Conservation (phyloP, 2,329 filamentous ascomycete genomes). For the Cercospora janseana region DNA sequence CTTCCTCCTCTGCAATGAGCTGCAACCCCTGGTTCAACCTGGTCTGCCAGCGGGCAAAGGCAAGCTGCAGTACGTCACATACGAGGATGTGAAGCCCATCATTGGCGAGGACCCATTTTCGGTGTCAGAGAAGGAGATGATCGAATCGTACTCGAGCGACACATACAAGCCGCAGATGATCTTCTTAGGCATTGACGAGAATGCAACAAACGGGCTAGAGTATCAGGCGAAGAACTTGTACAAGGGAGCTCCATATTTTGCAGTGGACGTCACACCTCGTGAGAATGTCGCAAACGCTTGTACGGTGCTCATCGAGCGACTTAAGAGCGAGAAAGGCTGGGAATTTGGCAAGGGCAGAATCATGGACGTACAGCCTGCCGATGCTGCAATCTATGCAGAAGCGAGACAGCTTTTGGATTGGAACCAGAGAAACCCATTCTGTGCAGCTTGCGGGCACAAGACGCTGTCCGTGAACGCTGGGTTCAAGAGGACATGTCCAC, state of each 20-base stretch:
- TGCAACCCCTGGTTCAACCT: constrained; percentile 62
- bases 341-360: constrained; percentile 65
- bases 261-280: constrained; percentile 75
- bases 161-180: constrained; percentile 68
- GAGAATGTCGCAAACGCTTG: constrained; percentile 62
- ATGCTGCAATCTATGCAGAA: constrained; percentile 86
- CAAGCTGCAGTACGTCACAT: constrained; percentile 66
- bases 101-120: constrained; percentile 71
- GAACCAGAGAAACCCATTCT: constrained; percentile 91
- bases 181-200: constrained; percentile 81
- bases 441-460: constrained; percentile 78
- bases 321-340: constrained; percentile 59
- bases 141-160: constrained; percentile 71
- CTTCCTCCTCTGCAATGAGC: constrained; percentile 77
- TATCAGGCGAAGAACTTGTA: constrained; percentile 67
- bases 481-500: constrained; percentile 76
- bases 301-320: constrained; percentile 57
- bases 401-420: constrained; percentile 86
- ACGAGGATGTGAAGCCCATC: constrained; percentile 66
- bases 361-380: constrained; percentile 59
- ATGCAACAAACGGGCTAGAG: constrained; percentile 52
- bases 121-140: constrained; percentile 67
- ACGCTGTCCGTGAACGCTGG: constrained; percentile 78
- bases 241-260: constrained; percentile 79
- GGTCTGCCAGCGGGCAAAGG: constrained; percentile 40